These are phyloP conservation scores for Zymoseptoria brevis DNA, from an alignment of 2,329 filamentous ascomycete species.

Conservation along the genomic window DNA sequence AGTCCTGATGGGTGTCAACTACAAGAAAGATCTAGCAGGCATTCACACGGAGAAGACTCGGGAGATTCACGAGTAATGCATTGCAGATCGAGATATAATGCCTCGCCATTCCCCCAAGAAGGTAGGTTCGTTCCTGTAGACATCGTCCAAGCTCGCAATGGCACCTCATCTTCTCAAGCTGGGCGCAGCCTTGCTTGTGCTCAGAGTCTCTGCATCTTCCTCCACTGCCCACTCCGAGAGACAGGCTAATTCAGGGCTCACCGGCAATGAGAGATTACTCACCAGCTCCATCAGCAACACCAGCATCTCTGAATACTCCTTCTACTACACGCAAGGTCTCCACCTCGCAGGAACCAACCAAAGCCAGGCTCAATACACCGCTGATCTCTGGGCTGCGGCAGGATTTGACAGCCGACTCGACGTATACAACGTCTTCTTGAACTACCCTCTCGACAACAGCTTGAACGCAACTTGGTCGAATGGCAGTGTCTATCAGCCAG, in stretches of 20 bases:
- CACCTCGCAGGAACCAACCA: conserved; percentile 40
- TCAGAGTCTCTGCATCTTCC: neutral
- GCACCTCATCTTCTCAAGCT: neutral
- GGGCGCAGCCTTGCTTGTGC: neutral
- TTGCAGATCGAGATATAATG: neutral
- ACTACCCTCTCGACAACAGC: conserved; percentile 39
- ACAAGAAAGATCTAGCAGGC: no score
- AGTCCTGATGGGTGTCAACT: neutral
- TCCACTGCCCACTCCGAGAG: neutral
- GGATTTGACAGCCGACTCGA: conserved; percentile 34
- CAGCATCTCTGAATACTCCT: conserved; percentile 25
- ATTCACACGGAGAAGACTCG: no score
- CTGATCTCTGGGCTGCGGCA: conserved; percentile 38
- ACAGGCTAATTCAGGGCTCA: conserved; percentile 12
- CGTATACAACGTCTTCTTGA: conserved; percentile 36
- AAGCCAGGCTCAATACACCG: conserved; percentile 41
- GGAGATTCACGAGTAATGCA: neutral
- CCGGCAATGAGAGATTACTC: conserved; percentile 33
- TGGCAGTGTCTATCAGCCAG: conserved; percentile 65
- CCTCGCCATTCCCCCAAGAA: neutral
- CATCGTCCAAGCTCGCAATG: neutral
- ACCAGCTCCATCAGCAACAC: conserved; percentile 35
- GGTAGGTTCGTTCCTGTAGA: neutral
- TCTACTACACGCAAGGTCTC: conserved; percentile 42
- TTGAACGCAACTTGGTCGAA: conserved; percentile 37